Conservation (phyloP, 768 basidiomycete species). For the Phanerochaete carnosa region DNA sequence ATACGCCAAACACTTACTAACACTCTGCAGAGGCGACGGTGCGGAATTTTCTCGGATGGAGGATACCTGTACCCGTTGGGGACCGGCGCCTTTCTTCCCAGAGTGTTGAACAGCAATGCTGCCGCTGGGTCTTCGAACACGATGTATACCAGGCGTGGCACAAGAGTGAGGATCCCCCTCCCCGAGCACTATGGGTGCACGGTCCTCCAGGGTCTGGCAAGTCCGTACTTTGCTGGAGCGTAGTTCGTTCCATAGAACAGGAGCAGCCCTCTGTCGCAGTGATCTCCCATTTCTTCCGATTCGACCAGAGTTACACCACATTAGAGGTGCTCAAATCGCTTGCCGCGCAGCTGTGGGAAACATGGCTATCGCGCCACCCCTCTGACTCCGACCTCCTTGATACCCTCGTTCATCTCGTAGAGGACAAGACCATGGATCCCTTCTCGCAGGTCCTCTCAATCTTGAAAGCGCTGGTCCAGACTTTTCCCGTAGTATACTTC, state of each 20-base stretch:
- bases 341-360: not conserved
- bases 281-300: not conserved
- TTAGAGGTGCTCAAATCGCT: not conserved
- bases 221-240: not conserved
- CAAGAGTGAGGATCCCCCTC: not conserved
- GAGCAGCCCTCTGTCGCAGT: not conserved
- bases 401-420: not conserved
- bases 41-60: too few species aligned
- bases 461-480: conserved; percentile 14
- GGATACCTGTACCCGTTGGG: too few species aligned
- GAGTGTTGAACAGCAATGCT: not conserved
- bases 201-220: not conserved
- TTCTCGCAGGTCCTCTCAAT: not conserved
- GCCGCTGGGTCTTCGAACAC: not conserved
- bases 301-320: not conserved
- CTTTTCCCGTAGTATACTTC: conserved; percentile 16
- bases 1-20: too few species aligned
- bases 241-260: not conserved
- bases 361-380: not conserved
- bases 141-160: not conserved
- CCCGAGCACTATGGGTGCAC: not conserved
- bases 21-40: too few species aligned
- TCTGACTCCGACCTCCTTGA: not conserved
- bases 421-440: not conserved
- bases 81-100: too few species aligned